phyloP scores from a whole-genome alignment of 352 stramenopile genomes.

The Saprolegnia diclina region DNA sequence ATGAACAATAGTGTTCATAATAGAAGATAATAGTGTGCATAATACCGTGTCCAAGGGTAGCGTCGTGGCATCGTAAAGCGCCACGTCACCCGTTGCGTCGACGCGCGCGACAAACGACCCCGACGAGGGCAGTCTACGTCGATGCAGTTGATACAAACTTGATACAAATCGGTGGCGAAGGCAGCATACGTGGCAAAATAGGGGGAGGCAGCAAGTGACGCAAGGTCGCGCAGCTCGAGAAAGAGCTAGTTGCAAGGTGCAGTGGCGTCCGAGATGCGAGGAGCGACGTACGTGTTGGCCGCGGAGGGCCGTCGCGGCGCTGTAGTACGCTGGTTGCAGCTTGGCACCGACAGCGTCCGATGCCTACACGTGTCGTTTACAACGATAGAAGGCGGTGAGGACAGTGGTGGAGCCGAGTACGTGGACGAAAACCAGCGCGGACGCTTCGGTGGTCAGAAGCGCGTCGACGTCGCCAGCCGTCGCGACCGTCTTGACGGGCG shows the following conservation, averaged over 20 bases:
- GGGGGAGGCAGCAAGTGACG: background rate
- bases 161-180: background rate
- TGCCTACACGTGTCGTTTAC: background rate
- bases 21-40: too few species aligned
- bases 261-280: background rate
- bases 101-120: conserved; percentile 7
- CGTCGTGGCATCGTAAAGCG: background rate
- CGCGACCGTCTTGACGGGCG: background rate
- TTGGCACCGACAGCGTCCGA: background rate
- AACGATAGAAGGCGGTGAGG: background rate
- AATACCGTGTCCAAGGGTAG: background rate
- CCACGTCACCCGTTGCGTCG: background rate
- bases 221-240: background rate
- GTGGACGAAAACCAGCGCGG: conserved; percentile 9
- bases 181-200: conserved; percentile 11
- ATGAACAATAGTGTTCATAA: background rate
- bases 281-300: background rate
- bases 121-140: background rate
- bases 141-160: background rate
- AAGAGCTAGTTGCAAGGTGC: background rate
- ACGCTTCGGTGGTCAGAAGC: conserved; percentile 1
- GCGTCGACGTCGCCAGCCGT: background rate
- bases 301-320: background rate
- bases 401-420: background rate
- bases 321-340: background rate